Conservation (phyloP, 805 yeast genomes). For the Candida michaelii region DNA sequence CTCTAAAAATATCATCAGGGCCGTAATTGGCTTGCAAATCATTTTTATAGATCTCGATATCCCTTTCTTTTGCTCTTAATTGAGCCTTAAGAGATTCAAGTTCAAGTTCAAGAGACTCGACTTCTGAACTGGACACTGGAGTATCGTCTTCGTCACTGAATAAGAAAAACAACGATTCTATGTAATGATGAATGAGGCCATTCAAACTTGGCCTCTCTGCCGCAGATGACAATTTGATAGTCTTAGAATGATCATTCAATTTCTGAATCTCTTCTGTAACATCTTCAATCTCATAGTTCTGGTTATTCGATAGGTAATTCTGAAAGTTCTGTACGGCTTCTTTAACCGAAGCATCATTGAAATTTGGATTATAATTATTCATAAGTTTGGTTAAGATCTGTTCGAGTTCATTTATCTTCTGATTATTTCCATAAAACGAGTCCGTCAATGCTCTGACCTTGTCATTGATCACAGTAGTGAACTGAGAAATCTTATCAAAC, state of each 20-base stretch:
- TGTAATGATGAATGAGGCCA: constrained; percentile 27
- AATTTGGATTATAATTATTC: constrained; percentile 71
- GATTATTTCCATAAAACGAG: background rate
- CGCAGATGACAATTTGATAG: constrained; percentile 4
- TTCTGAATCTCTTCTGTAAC: constrained; percentile 3
- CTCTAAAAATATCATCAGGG: constrained; percentile 61
- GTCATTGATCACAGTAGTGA: constrained; percentile 1
- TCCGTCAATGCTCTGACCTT: background rate
- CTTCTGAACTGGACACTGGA: constrained; percentile 3
- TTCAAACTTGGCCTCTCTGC: constrained; percentile 19
- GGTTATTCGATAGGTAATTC: constrained; percentile 44
- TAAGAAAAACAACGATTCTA: constrained; percentile 10
- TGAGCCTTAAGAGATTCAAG: background rate
- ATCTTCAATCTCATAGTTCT: constrained; percentile 8
- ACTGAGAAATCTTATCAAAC: constrained; percentile 18
- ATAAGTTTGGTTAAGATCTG: constrained; percentile 48
- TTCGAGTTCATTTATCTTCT: constrained; percentile 38
- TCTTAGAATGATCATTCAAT: constrained; percentile 11
- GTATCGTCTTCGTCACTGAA: constrained; percentile 6
- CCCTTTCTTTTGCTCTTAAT: constrained; percentile 6
- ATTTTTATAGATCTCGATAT: constrained; percentile 17
- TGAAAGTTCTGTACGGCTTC: constrained; percentile 58
- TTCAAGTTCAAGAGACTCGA: constrained; percentile 2
- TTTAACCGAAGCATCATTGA: constrained; percentile 86
- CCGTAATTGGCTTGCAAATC: constrained; percentile 47